Base-by-base conservation (phyloP, 202 grass and related monocot species). In the Schoenoplectus triqueter region DNA sequence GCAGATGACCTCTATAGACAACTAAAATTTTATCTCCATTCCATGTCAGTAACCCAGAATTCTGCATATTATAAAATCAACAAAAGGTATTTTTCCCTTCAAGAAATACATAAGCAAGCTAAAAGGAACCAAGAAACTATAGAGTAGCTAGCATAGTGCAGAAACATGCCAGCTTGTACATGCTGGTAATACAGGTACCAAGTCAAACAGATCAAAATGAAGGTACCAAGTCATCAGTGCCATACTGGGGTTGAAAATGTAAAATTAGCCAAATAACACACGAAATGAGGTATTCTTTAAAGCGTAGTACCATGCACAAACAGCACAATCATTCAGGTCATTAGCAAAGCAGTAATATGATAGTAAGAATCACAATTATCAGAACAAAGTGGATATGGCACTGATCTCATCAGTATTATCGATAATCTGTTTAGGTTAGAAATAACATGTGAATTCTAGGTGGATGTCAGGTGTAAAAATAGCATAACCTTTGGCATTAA, bases 141-240 rank as follows among this genome's bases (percentile, higher is more conserved):
- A 66, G 63, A 66, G 6, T 31, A 66, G 20, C 7, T 21, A 66
- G 20, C 20, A 31, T 17, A 71, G 13, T 71, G 42, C 68, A 46
- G 42, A 14, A 18, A 71, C 14, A 18, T 6, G 13, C 42, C 46
- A 70, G 0, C 42, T 48, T 5, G 68, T 71, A 71, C 42, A 71
- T 47, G 68, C 42, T 48, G 68, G 15, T 71, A 71, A 69, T 71
- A 71, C 22, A 71, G 68, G 6, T 71, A 71, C 65, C 42, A 46
- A 14, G 6, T 47, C 44, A 14, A 69, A 69, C 11, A 14, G 66
- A 69, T 69, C 15, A 69, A 44, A 45, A 69, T 44, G 13, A 69
- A 69, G 13, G 4, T 31, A 31, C 31, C 31, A 31, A 31, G 31
- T 31, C 20, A 69, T 45, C 40, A 65, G 8, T 44, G 2, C 57